Percentiles rank a stretch among this genome's conserved stretches.
Conservation (phyloP, 2,329 filamentous ascomycete genomes). For the Lojkania enalia region DNA sequence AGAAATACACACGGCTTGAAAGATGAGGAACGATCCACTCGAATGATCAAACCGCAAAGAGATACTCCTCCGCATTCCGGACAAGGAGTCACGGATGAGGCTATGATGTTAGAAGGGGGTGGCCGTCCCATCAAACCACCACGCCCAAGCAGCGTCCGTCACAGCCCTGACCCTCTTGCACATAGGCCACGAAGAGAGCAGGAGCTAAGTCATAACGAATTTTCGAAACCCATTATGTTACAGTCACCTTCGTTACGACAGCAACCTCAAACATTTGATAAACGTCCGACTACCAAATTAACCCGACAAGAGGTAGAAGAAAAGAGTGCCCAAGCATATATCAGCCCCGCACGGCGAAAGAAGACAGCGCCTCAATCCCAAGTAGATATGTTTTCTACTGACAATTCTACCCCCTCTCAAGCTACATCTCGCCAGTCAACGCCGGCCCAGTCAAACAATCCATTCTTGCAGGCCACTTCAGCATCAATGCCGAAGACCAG, state of each 20-base stretch:
- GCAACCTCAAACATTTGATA: slow-evolving; percentile 32
- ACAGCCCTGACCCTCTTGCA: slow-evolving; percentile 25
- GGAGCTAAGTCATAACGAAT: slow-evolving; percentile 26
- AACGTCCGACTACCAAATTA: slow-evolving; percentile 61
- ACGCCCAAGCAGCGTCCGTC: slow-evolving; percentile 31
- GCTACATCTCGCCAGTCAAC: slow-evolving; percentile 34
- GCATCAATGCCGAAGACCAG: slow-evolving; percentile 28
- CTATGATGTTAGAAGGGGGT: slow-evolving; percentile 75
- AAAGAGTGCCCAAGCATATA: slow-evolving; percentile 78
- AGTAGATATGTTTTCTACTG: slow-evolving; percentile 63
- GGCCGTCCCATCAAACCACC: slow-evolving; percentile 56
- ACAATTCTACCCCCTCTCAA: slow-evolving; percentile 29
- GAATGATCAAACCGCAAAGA: slow-evolving; percentile 16
- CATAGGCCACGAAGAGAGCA: slow-evolving; percentile 30
- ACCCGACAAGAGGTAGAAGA: slow-evolving; percentile 76
- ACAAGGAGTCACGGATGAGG: slow-evolving; percentile 56
- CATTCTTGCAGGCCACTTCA: slow-evolving; percentile 39
- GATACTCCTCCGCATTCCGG: slow-evolving; percentile 18
- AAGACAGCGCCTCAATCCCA: slow-evolving; percentile 53
- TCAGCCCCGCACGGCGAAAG: slow-evolving; percentile 82
- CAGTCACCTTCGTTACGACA: slow-evolving; percentile 47
- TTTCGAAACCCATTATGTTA: slow-evolving; percentile 43
- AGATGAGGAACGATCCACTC: slow-evolving; percentile 26
- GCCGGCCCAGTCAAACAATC: slow-evolving; percentile 44
- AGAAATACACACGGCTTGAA: slow-evolving; percentile 62